Conservation (phyloP, 1,139 yeast genomes). For the Pichia sp. region DNA sequence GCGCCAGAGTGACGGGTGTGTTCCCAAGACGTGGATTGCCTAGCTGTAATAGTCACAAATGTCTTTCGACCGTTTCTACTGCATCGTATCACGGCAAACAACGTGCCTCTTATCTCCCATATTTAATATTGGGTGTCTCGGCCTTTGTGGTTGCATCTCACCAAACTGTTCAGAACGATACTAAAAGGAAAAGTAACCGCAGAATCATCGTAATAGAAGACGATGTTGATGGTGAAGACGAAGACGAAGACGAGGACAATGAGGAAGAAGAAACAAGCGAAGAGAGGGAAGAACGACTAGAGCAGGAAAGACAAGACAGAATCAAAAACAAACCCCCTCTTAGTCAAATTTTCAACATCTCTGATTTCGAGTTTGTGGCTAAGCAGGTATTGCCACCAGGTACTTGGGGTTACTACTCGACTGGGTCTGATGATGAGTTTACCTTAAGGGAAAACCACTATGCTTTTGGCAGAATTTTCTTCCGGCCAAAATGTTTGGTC, state of each 20-base stretch:
- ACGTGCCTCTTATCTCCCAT: background rate
- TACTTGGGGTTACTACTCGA: conserved; percentile 36
- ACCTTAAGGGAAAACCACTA: conserved; percentile 37
- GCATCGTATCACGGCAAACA: background rate
- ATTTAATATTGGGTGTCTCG: background rate
- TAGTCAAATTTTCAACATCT: conserved; percentile 32
- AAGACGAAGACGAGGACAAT: conserved; percentile 23
- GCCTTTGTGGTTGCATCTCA: background rate
- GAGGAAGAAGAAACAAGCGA: conserved; percentile 27
- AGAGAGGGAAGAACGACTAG: conserved; percentile 26
- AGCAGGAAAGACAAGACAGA: conserved; percentile 23
- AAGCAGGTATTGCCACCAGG: conserved; percentile 32
- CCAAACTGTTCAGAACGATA: conserved; percentile 19
- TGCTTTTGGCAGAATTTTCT: conserved; percentile 37
- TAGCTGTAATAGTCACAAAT: background rate
- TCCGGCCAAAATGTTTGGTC: conserved; percentile 43
- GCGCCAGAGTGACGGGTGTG: background rate
- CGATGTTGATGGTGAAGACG: conserved; percentile 20
- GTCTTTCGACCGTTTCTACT: background rate
- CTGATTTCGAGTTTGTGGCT: conserved; percentile 38
- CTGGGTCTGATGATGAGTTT: conserved; percentile 38
- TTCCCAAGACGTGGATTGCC: background rate
- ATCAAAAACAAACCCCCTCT: conserved; percentile 33
- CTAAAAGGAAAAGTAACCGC: conserved; percentile 17
- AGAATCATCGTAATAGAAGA: conserved; percentile 24